Conservation (phyloP, 257 asterid species). For the Salvia hispanica region DNA sequence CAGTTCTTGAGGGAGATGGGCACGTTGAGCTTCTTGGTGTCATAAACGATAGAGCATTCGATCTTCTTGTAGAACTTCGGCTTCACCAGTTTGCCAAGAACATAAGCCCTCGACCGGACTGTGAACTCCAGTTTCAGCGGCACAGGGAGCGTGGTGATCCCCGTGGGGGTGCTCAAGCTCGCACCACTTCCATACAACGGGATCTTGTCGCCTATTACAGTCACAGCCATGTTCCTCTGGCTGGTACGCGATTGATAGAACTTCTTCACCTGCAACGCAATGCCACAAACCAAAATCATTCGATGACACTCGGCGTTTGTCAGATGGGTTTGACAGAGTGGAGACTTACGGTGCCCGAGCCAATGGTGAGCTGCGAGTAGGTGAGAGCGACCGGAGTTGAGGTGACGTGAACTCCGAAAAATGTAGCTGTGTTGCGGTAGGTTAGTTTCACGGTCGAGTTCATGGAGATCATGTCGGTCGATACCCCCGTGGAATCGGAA, state of each 20-base stretch:
- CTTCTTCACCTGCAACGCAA: constrained; percentile 56
- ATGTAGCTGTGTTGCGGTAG: constrained; percentile 65
- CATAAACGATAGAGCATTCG: constrained; percentile 53
- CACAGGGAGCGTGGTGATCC: constrained; percentile 57
- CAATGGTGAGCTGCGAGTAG: constrained; percentile 59
- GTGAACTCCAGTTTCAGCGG: constrained; percentile 58
- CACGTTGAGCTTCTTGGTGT: constrained; percentile 53
- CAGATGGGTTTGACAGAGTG: no score
- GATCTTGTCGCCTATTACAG: constrained; percentile 68
- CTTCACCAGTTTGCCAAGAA: constrained; percentile 80
- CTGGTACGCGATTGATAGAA: constrained; percentile 73
- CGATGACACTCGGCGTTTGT: no score
- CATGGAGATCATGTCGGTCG: constrained; percentile 76
- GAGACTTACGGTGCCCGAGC: constrained; percentile 62
- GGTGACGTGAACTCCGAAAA: constrained; percentile 74
- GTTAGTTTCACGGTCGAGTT: constrained; percentile 64
- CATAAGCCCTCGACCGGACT: constrained; percentile 74
- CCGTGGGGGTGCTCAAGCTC: constrained; percentile 63
- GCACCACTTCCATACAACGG: constrained; percentile 89
- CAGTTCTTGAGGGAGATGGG: constrained; percentile 70
- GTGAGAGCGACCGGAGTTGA: constrained; percentile 64
- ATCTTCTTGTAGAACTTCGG: constrained; percentile 71
- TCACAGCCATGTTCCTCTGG: constrained; percentile 47
- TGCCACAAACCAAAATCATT: neutral
- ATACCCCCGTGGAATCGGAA: constrained; percentile 61